Base-by-base conservation (phyloP, 805 yeast genomes). In the Candida suzukii region DNA sequence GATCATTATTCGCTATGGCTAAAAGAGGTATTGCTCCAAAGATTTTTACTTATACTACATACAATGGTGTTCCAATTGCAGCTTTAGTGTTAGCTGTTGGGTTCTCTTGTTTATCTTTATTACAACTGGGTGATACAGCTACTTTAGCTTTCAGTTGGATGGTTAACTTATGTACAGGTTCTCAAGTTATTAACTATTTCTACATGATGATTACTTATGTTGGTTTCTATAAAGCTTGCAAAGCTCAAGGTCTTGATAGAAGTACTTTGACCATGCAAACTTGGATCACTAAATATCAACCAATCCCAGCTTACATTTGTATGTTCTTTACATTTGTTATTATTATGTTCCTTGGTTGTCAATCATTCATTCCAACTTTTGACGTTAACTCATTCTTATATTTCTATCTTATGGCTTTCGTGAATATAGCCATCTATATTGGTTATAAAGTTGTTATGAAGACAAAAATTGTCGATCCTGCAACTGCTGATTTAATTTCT, bases 11-110 rank as follows among this genome's bases (percentile, higher is more conserved):
- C 54, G 83, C 85, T 3, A 64, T 83, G 61, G 81, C 88, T 0
- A 56, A 70, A 24, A 74, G 71, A 48, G 87, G 88, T 1, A 74
- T 76, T 48, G 90, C 90, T 0, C 95, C 95, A 4, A 58, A 60
- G n/a, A 53, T 81, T 40, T 82, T 85, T 52, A 60, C 74, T 19
- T 66, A 63, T 50, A 80, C 88, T 53, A 73, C 76, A 52, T 70
- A 68, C 41, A 63, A 70, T 26, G 93, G 60, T 57, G 60, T 58
- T 14, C 74, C 74, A n/a, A 53, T 70, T 49, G 63, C 64, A 24
- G 59, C 64, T 13, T 49, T 70, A 20, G 44, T 54, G 10, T 52
- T 70, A 58, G 64, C 70, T 3, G 35, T 45, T 6, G 44, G 42
- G 6, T 58, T 53, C 43, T 44, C 61, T 16, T 52, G 55, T 41